phyloP scores from a whole-genome alignment of 108 stramenopile species.

The Nitzschia palea region DNA sequence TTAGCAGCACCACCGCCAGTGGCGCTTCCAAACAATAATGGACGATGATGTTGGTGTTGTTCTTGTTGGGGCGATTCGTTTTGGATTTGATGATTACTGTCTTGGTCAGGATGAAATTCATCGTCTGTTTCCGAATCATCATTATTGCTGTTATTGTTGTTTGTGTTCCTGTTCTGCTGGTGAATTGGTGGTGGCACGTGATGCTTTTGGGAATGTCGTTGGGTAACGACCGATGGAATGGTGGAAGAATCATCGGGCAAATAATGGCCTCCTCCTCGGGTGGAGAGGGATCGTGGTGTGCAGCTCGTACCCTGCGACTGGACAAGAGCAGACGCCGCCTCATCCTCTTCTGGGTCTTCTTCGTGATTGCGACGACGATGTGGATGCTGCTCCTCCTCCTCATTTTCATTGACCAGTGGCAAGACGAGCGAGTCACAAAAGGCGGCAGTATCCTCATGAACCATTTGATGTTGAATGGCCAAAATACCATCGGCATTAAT shows the following conservation, averaged over 20 bases:
- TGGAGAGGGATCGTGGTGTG: too few relatives aligned
- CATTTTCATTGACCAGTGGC: slow-evolving; percentile 12
- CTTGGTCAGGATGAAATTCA: too few relatives aligned
- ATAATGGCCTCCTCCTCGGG: too few relatives aligned
- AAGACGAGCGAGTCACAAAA: slow-evolving; percentile 32
- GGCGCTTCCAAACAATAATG: too few relatives aligned
- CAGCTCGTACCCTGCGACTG: too few relatives aligned
- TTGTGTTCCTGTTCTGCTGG: background rate
- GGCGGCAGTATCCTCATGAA: background rate
- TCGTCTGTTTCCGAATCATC: background rate
- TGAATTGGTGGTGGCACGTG: background rate
- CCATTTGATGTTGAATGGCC: slow-evolving; percentile 35
- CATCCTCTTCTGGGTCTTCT: background rate
- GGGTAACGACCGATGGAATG: background rate
- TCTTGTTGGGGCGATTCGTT: too few relatives aligned
- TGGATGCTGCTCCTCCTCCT: background rate
- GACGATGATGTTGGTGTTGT: too few relatives aligned
- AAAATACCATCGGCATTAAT: slow-evolving; percentile 28
- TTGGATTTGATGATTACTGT: too few relatives aligned
- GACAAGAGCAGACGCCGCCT: too few relatives aligned
- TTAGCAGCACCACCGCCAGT: too few relatives aligned
- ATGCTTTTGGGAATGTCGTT: too few relatives aligned
- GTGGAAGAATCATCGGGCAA: slow-evolving; percentile 1
- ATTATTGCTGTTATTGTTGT: background rate
- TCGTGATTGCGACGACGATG: background rate